Conservation (phyloP, 139 green algal species). For the Asterochloris sp. region DNA sequence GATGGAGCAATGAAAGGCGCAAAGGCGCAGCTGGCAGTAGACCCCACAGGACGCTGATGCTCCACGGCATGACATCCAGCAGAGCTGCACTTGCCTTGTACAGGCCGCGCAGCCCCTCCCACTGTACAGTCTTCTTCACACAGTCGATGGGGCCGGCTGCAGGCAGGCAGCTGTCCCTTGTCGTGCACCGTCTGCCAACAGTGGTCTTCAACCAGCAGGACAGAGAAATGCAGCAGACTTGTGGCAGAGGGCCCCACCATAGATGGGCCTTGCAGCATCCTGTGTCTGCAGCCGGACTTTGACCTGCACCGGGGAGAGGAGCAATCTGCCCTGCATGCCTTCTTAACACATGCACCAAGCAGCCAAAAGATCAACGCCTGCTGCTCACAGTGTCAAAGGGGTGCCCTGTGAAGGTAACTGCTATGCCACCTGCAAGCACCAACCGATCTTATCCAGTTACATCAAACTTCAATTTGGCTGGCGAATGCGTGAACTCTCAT, state of each 20-base stretch:
- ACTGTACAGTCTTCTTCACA: conserved; percentile 86
- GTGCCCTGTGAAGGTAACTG: conserved; percentile 84
- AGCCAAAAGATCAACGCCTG: too few species aligned
- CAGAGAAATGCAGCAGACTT: background rate
- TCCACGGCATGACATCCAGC: background rate
- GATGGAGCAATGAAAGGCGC: too few species aligned
- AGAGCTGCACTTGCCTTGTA: conserved; percentile 74
- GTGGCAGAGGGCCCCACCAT: conserved; percentile 56
- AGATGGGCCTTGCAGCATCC: conserved; percentile 80
- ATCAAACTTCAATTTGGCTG: too few species aligned
- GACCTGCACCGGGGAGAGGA: conserved; percentile 42
- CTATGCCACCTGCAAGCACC: conserved; percentile 72
- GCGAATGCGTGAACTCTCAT: too few species aligned
- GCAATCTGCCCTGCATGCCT: background rate
- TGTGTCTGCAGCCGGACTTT: conserved; percentile 94
- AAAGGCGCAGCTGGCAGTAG: background rate
- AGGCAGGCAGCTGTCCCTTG: background rate
- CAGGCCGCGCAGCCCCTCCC: conserved; percentile 81
- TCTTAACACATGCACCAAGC: background rate
- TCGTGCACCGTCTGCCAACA: background rate
- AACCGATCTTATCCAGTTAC: too few species aligned
- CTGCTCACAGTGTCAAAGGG: conserved; percentile 54
- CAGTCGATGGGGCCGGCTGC: conserved; percentile 85
- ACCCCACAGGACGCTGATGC: background rate
- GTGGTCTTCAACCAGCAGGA: background rate